A percentile compares a stretch with the other conserved stretches of the same genome.
Conservation (phyloP, 2,329 filamentous ascomycete species). For the Cryphonectria japonica region DNA sequence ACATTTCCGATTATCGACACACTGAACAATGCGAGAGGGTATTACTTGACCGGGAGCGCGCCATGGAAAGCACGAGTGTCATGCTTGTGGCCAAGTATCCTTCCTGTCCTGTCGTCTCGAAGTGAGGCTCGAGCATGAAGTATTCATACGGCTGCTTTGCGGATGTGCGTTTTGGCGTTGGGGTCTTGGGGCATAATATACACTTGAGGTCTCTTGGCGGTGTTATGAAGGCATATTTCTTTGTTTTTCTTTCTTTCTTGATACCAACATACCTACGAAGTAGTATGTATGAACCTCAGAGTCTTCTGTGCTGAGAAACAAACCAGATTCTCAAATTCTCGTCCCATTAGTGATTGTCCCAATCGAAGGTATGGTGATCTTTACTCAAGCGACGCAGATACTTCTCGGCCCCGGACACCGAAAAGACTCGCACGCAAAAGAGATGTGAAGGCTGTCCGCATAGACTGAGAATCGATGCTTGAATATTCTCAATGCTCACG, state of each 20-base stretch:
- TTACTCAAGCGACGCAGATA: neutral
- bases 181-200: neutral
- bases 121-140: neutral
- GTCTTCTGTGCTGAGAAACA: neutral
- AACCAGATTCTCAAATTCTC: neutral
- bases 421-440: neutral
- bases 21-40: conserved; percentile 20
- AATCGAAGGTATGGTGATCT: neutral
- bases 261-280: neutral
- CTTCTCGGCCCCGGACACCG: neutral
- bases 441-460: neutral
- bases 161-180: conserved; percentile 4
- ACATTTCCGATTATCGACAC: conserved; percentile 19
- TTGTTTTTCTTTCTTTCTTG: no score
- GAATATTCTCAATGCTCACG: neutral
- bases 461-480: neutral
- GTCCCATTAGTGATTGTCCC: neutral
- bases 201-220: neutral
- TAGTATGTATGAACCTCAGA: neutral
- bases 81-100: conserved; percentile 23
- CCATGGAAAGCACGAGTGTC: conserved; percentile 13
- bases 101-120: conserved; percentile 12
- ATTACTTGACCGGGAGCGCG: conserved; percentile 15
- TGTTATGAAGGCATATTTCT: neutral
- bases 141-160: neutral